Evolutionary conservation across 192 early-diverging fungal genomes (phyloP), one percentile per base, ranked within the genome.

Genomic region (Backusella circina): DNA sequence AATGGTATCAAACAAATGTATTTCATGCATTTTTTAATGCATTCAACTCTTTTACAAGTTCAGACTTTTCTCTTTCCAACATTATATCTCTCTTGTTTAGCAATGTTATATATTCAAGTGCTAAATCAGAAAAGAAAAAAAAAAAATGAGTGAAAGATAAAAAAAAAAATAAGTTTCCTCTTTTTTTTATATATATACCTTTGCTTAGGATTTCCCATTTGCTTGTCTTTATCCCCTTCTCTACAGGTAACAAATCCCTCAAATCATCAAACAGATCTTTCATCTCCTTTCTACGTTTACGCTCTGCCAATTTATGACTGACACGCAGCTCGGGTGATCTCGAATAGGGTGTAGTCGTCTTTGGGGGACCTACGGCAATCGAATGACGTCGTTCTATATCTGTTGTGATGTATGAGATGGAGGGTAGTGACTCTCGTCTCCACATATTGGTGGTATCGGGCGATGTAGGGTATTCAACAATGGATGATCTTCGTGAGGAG

Each of bases 171-270:
- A 35, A n/a, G 1, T 6, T 5, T 35, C 16, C 31, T 32, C 13
- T 65, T 26, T 26, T 66, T 18, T 32, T 32, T 32, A 7, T 12
- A 1, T 21, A 31, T 39, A 86, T 89, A 83, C 92, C 90, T 92
- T 95, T 96, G 70, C 89, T 93, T 50, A 96, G 77, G 35, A 94
- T 91, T 77, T 96, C 95, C 95, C 95, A 95, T 75, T 96, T 96
- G 83, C 93, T 94, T 39, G 94, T 88, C 54, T 94, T 93, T 36
- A 90, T 83, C 36, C 86, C 90, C 70, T 88, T 90, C 69, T 95
- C 93, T 0, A 90, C 87, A 3, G 95, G 94, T 73, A 96, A 79
- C 13, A 87, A 80, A 65, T 90, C 92, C 67, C 91, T 84, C 26
- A 96, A 83, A 41, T 92, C 90, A 82, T 96, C 95, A 90, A 96